Evolutionary conservation across 2,329 filamentous ascomycete genomes (phyloP).

Genomic region (Sporothrix dimorphospora): DNA sequence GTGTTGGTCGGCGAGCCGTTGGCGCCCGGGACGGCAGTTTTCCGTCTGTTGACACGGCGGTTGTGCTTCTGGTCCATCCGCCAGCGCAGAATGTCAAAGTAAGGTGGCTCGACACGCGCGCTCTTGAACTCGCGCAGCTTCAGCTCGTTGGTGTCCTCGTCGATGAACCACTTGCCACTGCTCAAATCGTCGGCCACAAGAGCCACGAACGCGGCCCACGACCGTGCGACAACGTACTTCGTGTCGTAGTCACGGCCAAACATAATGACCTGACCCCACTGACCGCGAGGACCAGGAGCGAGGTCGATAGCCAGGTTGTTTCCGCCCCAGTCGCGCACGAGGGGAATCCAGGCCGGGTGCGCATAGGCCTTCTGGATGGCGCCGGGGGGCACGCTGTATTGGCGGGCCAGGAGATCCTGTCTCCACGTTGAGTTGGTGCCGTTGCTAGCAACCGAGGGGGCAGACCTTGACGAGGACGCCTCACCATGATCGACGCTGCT

Average conservation of each 20-base stretch:
- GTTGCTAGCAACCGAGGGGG: conserved; percentile 47
- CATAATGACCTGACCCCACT: conserved; percentile 95
- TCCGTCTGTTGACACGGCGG: conserved; percentile 60
- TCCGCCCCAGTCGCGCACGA: conserved; percentile 97
- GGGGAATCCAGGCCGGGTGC: conserved; percentile 91
- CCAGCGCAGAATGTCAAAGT: conserved; percentile 95
- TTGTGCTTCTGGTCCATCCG: conserved; percentile 95
- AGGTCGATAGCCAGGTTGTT: conserved; percentile 96
- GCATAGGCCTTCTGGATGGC: conserved; percentile 91
- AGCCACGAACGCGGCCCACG: conserved; percentile 86
- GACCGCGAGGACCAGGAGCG: conserved; percentile 83
- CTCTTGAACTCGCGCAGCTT: conserved; percentile 92
- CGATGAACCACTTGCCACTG: conserved; percentile 87
- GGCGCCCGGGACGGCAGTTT: conserved; percentile 50
- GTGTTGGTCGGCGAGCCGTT: conserved; percentile 52
- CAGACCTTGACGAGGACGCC: conserved; percentile 64
- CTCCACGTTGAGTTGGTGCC: conserved; percentile 69
- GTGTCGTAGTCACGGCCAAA: conserved; percentile 98
- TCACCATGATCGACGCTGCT: conserved; percentile 65
- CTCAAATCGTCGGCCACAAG: conserved; percentile 86
- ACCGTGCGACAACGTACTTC: conserved; percentile 94
- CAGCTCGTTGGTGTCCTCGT: conserved; percentile 88
- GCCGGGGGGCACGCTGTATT: conserved; percentile 85
- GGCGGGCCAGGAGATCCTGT: conserved; percentile 78
- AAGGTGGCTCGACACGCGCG: conserved; percentile 85